A percentile compares a stretch with the other conserved stretches of the same genome.
Evolutionary conservation across 2,329 filamentous ascomycete genomes (phyloP).

Genomic region (Colletotrichum spaethianum): DNA sequence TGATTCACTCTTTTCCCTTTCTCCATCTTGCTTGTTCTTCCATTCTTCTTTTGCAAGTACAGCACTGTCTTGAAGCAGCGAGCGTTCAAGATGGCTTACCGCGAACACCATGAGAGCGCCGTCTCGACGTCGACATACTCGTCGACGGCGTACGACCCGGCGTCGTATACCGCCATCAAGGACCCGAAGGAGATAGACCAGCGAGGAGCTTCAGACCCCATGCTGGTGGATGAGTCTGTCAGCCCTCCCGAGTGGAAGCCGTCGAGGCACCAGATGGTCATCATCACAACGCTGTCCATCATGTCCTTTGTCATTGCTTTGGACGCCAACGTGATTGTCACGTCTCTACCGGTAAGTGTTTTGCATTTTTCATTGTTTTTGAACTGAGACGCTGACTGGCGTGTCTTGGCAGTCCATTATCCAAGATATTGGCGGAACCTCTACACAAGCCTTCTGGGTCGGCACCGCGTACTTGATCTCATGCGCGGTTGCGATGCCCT

Average conservation of each 20-base stretch:
- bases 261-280: slow-evolving; percentile 39
- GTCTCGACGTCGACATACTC: slow-evolving; percentile 31
- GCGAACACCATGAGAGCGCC: slow-evolving; percentile 23
- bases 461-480: slow-evolving; percentile 48
- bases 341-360: slow-evolving; percentile 34
- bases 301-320: slow-evolving; percentile 41
- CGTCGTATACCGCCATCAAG: slow-evolving; percentile 37
- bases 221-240: slow-evolving; percentile 35
- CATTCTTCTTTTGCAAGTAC: slow-evolving; percentile 12
- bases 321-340: slow-evolving; percentile 40
- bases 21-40: slow-evolving; percentile 12
- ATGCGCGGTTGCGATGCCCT: slow-evolving; percentile 48
- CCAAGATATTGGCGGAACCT: slow-evolving; percentile 45
- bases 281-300: slow-evolving; percentile 39
- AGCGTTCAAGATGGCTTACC: slow-evolving; percentile 38
- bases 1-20: background rate
- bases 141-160: slow-evolving; percentile 38
- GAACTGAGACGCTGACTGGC: background rate
- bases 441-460: slow-evolving; percentile 49
- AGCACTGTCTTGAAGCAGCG: slow-evolving; percentile 27
- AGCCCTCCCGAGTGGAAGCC: slow-evolving; percentile 34
- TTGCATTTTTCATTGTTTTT: background rate
- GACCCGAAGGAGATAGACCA: slow-evolving; percentile 37
- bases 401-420: slow-evolving; percentile 43
- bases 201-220: slow-evolving; percentile 26